Evolutionary conservation across 148 eudicot genomes (phyloP), one percentile per base, ranked within the genome.

Genomic region (Spergularia bocconei): DNA sequence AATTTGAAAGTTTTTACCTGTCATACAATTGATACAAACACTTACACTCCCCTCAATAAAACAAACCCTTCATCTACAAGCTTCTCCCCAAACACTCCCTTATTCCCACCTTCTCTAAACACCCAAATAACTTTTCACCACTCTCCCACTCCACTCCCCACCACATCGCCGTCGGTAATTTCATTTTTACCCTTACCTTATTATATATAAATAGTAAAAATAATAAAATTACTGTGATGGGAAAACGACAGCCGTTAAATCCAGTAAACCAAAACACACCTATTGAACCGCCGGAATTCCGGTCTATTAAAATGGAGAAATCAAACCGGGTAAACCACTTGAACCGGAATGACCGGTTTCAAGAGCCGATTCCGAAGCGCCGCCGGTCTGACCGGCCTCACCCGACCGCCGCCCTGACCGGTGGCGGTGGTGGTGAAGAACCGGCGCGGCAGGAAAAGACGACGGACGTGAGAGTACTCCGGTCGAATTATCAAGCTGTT

Each of bases 391-490:
- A 1, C 3, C 65, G 75, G 17, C 29, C 57, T 13, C 21, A 44
- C 10, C 6, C n/a, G n/a, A n/a, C 48, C 48, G 7, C 7, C 36
- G 36, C 36, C 36, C 36, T 2, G 0, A 1, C 36, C 48, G 48
- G 48, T 5, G 48, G 12, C 0, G 25, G 52, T 10, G 48, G 0
- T 2, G 44, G 13, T 1, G 55, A 8, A 5, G 76, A 57, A 61
- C 56, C 65, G 62, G 53, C 17, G 12, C 73, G 52, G 19, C 60
- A 78, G 48, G 48, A 6, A 15, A 58, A 69, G 0, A 10, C 3
- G 10, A 63, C 63, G 12, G 64, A 69, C 56, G 75, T 82, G 7
- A 54, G 80, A 33, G 62, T 65, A n/a, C 68, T 84, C 6, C 84
- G 84, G 0, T 75, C 73, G 8, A 64, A 67, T 6, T 84, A 81